phyloP scores from a whole-genome alignment of 345 rosid genomes.

The Pugionium cornutum region DNA sequence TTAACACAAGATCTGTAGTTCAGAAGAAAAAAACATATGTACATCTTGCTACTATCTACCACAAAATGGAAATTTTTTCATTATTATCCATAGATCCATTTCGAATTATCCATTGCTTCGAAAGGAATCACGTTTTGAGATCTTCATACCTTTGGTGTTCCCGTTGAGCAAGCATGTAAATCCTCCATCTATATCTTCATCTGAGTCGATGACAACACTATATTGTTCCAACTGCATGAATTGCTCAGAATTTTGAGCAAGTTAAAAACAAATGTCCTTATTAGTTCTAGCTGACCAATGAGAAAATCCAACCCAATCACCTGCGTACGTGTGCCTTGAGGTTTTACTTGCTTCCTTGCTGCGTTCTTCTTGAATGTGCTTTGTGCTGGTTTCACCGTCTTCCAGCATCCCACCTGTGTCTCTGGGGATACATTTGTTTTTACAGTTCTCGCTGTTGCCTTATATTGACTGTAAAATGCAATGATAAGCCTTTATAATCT shows the following conservation, averaged over 20 bases:
- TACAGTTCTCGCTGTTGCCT: constrained; percentile 34
- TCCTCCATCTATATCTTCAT: constrained; percentile 78
- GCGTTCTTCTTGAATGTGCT: constrained; percentile 29
- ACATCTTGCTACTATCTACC: background rate
- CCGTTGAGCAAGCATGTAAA: constrained; percentile 66
- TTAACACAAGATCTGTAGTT: background rate
- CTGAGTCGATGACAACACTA: constrained; percentile 57
- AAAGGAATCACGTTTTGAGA: background rate
- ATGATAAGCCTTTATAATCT: constrained; percentile 1
- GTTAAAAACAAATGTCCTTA: background rate
- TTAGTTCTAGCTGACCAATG: constrained; percentile 7
- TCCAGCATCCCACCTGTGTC: constrained; percentile 64
- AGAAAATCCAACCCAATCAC: constrained; percentile 24
- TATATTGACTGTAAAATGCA: constrained; percentile 48
- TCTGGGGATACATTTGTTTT: constrained; percentile 42
- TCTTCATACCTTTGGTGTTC: constrained; percentile 55
- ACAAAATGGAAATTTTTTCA: background rate
- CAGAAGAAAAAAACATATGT: background rate
- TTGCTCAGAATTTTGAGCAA: background rate
- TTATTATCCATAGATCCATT: background rate
- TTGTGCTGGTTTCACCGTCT: constrained; percentile 51
- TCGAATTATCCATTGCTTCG: constrained; percentile 15
- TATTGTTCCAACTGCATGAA: constrained; percentile 51
- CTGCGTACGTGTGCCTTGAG: constrained; percentile 46
- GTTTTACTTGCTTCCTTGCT: constrained; percentile 34